A percentile compares a stretch with the other conserved stretches of the same genome.
phyloP scores from a whole-genome alignment of 768 basidiomycete species.

The Hypsizygus marmoreus region DNA sequence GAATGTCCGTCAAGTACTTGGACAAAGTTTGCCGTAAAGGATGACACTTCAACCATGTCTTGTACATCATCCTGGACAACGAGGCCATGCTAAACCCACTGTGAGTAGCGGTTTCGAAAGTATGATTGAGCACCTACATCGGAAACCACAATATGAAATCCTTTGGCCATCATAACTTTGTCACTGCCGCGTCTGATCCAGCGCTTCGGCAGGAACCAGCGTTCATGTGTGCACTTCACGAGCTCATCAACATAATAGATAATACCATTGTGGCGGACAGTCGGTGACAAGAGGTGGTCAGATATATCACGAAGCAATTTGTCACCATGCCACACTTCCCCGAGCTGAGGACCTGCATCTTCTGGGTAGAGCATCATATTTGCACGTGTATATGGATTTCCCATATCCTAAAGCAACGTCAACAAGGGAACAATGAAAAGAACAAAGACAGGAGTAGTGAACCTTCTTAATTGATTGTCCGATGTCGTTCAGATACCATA shows the following conservation, averaged over 20 bases:
- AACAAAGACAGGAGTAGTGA: too few species aligned
- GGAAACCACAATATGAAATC: neutral
- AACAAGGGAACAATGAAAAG: too few species aligned
- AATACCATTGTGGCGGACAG: conserved; percentile 14
- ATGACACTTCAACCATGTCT: neutral
- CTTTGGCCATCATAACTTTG: neutral
- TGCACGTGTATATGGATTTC: conserved; percentile 6
- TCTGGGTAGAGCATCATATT: conserved; percentile 22
- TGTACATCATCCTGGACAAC: neutral
- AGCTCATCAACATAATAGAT: conserved; percentile 32
- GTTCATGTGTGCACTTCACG: conserved; percentile 2
- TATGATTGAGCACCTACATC: neutral
- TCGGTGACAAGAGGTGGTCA: conserved; percentile 24
- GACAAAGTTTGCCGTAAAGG: neutral
- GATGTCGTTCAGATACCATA: conserved; percentile 17
- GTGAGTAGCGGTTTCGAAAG: neutral
- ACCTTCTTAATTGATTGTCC: conserved; percentile 11
- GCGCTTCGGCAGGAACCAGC: conserved; percentile 15
- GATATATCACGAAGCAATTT: conserved; percentile 33
- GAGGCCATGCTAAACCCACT: neutral
- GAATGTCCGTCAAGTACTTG: neutral
- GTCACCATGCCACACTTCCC: conserved; percentile 27
- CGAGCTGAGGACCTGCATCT: conserved; percentile 19
- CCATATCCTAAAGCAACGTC: neutral
- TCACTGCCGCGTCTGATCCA: neutral